Conservation (phyloP, 768 basidiomycete species). For the Suillus alpinus region DNA sequence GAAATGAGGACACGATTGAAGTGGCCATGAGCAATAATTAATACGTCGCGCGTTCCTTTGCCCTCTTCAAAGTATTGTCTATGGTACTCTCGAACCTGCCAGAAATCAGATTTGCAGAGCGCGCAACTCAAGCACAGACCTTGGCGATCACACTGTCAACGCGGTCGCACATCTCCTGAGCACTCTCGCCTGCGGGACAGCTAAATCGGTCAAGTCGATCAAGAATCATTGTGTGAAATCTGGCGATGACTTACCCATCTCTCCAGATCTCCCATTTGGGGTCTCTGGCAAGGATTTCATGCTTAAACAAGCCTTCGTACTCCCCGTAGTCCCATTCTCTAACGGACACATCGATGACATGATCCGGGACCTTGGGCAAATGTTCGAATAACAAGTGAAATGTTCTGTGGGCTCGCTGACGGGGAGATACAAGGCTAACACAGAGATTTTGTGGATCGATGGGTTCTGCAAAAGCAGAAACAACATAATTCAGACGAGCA, state of each 20-base stretch:
- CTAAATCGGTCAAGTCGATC: slow-evolving; percentile 35
- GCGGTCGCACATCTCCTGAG: slow-evolving; percentile 71
- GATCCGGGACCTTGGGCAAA: slow-evolving; percentile 43
- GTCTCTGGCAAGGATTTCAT: slow-evolving; percentile 68
- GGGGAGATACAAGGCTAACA: slow-evolving; percentile 81
- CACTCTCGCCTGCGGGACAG: slow-evolving; percentile 87
- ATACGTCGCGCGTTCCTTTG: slow-evolving; percentile 67
- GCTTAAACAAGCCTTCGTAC: slow-evolving; percentile 79
- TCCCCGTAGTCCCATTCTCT: slow-evolving; percentile 92
- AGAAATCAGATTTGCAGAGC: background rate
- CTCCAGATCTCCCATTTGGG: slow-evolving; percentile 80
- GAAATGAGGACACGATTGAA: slow-evolving; percentile 73
- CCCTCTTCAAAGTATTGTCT: slow-evolving; percentile 66
- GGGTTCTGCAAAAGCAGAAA: slow-evolving; percentile 42
- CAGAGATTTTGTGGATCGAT: slow-evolving; percentile 80
- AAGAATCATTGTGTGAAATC: background rate
- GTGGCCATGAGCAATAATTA: slow-evolving; percentile 90
- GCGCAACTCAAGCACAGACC: slow-evolving; percentile 34
- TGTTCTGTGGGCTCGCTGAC: slow-evolving; percentile 79
- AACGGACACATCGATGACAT: slow-evolving; percentile 61
- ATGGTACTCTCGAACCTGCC: slow-evolving; percentile 71
- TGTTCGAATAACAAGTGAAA: slow-evolving; percentile 76
- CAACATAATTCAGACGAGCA: background rate
- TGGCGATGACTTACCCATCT: slow-evolving; percentile 56
- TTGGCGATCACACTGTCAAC: slow-evolving; percentile 75